These are phyloP conservation scores for Primulina eburnea DNA, from an alignment of 257 asterid species.

Conservation along the genomic window DNA sequence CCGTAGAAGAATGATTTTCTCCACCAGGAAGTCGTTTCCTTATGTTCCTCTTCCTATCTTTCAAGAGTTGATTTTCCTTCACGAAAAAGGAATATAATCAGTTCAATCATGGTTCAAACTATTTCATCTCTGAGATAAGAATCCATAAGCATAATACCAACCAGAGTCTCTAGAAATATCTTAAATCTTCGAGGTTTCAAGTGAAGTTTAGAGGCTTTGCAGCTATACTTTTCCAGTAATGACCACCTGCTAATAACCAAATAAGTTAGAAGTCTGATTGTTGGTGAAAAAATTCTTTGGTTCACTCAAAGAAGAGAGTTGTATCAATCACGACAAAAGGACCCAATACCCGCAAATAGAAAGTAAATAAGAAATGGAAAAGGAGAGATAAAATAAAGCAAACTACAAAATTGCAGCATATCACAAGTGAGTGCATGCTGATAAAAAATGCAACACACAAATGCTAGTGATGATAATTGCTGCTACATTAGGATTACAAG, in stretches of 20 bases:
- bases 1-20: constrained; percentile 49
- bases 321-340: constrained; percentile 4
- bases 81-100: constrained; percentile 34
- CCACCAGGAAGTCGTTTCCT: constrained; percentile 64
- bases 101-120: constrained; percentile 20
- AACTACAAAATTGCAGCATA: not conserved
- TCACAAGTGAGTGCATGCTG: not conserved
- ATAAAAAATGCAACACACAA: not conserved
- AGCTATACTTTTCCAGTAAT: constrained; percentile 91
- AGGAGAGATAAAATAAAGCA: not conserved
- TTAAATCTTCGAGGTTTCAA: constrained; percentile 97
- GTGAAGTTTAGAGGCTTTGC: constrained; percentile 98
- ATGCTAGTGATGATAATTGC: not conserved
- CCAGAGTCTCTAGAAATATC: constrained; percentile 90
- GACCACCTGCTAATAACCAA: constrained; percentile 77
- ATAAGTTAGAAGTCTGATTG: constrained; percentile 18
- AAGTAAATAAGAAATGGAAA: not conserved
- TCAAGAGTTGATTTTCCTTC: constrained; percentile 93
- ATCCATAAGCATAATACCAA: constrained; percentile 37
- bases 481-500: not conserved
- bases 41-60: constrained; percentile 81
- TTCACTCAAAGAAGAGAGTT: not conserved
- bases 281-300: constrained; percentile 3
- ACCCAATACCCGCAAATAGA: constrained; percentile 7
- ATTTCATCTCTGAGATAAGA: constrained; percentile 19